Evolutionary conservation across 2,329 filamentous ascomycete genomes (phyloP), one percentile per base, ranked within the genome.

Genomic region (Sclerotinia spermophila): DNA sequence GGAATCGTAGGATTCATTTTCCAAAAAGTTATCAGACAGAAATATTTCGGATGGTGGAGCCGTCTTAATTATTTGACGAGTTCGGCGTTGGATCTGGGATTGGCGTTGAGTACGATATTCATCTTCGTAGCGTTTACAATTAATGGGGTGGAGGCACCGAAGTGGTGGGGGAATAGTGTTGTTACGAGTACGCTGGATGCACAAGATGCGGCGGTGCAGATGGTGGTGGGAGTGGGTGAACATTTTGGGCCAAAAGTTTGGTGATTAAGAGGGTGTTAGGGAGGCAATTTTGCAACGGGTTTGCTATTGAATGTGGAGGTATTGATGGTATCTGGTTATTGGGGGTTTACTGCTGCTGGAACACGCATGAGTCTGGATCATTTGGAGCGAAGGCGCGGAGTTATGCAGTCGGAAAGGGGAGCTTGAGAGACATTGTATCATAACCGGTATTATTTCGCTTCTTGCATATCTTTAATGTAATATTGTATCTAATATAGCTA

Each of bases 31-130:
- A 86, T 93, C 77, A 86, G 87, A 78, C 83, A 88, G 71, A 84
- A 86, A 73, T 90, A 86, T 80, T 86, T 85, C 8, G 90, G 88
- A 51, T 93, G 90, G 91, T 93, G 91, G 91, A 82, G 90, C 79
- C 87, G 90, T 79, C 92, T 92, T 82, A 93, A 93, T 82, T 93
- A 93, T 79, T 85, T 93, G 77, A 88, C 89, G 0, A 92, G 90
- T 35, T 90, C 90, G 0, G 91, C 88, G 1, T 82, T 93, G 38
- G 91, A 93, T 79, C 86, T 87, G 67, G 91, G 90, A 17, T 83
- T 93, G 11, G 87, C 89, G 15, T 78, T 93, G n/a, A 86, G 85
- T 44, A 91, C 90, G 0, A 85, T 93, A 38, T 80, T 93, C 71
- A 90, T 93, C 91, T 93, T 67, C 65, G 74, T 73, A 19, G 82